These are phyloP conservation scores for Podospora sp. DNA, from an alignment of 495 filamentous ascomycete genomes.

Conservation along the genomic window DNA sequence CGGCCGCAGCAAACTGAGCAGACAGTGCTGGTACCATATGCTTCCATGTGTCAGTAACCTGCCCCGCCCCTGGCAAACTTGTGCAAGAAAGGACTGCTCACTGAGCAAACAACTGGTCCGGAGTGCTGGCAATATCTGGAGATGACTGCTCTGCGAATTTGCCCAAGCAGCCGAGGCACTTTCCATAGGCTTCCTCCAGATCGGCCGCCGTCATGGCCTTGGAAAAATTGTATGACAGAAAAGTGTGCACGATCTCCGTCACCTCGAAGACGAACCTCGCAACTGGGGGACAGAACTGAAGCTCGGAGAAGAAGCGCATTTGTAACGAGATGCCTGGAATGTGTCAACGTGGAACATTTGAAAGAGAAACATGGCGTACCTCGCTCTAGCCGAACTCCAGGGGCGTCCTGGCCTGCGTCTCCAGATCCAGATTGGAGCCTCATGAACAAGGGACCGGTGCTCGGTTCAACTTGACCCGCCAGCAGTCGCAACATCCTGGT, in stretches of 20 bases:
- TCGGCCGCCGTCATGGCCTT: slow-evolving; percentile 32
- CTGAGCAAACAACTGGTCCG: slow-evolving; percentile 33
- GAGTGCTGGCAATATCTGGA: slow-evolving; percentile 4
- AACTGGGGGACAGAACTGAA: slow-evolving; percentile 28
- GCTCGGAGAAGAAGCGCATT: slow-evolving; percentile 30
- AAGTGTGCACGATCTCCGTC: slow-evolving; percentile 33
- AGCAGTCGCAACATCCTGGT: slow-evolving; percentile 28
- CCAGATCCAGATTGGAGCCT: slow-evolving; percentile 23
- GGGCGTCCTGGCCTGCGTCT: slow-evolving; percentile 28
- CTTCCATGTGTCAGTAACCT: slow-evolving; percentile 17
- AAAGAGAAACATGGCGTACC: slow-evolving; percentile 15
- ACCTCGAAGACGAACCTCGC: slow-evolving; percentile 32
- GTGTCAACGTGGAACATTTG: not conserved
- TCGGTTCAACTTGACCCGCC: slow-evolving; percentile 33
- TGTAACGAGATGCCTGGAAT: slow-evolving; percentile 30
- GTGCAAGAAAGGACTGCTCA: slow-evolving; percentile 5
- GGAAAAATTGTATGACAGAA: slow-evolving; percentile 32
- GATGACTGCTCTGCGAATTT: slow-evolving; percentile 14
- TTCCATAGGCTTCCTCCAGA: slow-evolving; percentile 31
- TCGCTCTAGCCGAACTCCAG: slow-evolving; percentile 31
- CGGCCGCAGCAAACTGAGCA: slow-evolving; percentile 31
- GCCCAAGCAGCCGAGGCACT: slow-evolving; percentile 23
- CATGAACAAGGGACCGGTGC: slow-evolving; percentile 33
- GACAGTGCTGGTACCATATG: slow-evolving; percentile 35
- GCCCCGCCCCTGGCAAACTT: not conserved